These are phyloP conservation scores for Fusarium chaquense DNA, from an alignment of 2,329 filamentous ascomycete species.

Conservation along the genomic window DNA sequence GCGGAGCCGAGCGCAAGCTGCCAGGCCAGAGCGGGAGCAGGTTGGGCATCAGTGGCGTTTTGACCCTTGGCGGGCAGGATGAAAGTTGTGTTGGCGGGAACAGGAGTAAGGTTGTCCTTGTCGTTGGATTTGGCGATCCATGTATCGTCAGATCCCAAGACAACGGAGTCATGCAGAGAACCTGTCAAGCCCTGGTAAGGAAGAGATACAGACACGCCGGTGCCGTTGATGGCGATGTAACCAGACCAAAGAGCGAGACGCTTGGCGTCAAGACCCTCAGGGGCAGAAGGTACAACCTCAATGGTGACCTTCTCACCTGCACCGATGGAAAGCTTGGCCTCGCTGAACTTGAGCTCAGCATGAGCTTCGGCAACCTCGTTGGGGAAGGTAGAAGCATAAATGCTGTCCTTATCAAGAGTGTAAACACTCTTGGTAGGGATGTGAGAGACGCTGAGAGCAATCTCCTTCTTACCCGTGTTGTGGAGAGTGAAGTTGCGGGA, in stretches of 20 bases:
- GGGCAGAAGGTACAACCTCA: constrained; percentile 58
- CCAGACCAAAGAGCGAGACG: constrained; percentile 58
- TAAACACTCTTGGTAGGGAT: constrained; percentile 65
- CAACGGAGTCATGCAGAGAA: constrained; percentile 49
- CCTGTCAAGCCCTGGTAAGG: constrained; percentile 58
- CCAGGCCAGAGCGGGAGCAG: constrained; percentile 56
- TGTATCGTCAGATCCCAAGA: constrained; percentile 41
- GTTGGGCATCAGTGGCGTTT: constrained; percentile 39
- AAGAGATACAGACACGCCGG: constrained; percentile 52
- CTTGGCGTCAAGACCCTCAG: constrained; percentile 50
- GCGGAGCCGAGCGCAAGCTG: constrained; percentile 60
- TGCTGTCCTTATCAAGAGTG: constrained; percentile 54
- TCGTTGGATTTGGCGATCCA: constrained; percentile 54
- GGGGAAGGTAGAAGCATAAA: constrained; percentile 58
- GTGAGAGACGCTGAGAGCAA: constrained; percentile 66
- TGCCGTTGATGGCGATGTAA: constrained; percentile 57
- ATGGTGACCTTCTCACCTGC: constrained; percentile 59
- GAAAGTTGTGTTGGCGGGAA: constrained; percentile 55
- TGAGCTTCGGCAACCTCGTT: constrained; percentile 53
- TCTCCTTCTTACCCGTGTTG: constrained; percentile 62
- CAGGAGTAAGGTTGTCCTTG: constrained; percentile 33
- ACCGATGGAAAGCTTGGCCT: constrained; percentile 58
- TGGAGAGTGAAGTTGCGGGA: constrained; percentile 65
- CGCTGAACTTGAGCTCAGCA: constrained; percentile 58
- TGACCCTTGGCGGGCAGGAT: constrained; percentile 56